Base-by-base conservation (phyloP, 768 basidiomycete species). In the Leccinum fibrillosum region DNA sequence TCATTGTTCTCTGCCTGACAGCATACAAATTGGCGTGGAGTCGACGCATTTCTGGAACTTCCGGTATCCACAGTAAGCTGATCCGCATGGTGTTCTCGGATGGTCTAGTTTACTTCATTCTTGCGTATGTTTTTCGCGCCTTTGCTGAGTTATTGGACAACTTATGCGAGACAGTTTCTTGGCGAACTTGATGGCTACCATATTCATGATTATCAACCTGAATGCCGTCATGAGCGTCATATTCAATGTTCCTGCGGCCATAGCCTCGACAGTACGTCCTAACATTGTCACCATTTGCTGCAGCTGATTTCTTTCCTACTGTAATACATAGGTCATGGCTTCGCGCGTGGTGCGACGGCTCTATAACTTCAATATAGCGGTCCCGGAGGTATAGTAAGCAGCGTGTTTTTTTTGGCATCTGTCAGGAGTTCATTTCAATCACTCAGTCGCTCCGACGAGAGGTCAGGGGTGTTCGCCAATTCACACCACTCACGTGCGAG, bases 91-190 rank as follows among this genome's bases (percentile, higher is more conserved):
- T 91, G 30, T 90, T 89, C 68, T 73, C 79, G 13, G 88, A 90
- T 56, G 88, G 89, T 19, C 71, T 92, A 11, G 82, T 88, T 54
- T 91, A 81, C 73, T 91, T 91, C 74, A 71, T 91, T 60, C 80
- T 91, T 52, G 89, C 89, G 82, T 89, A 63, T 55, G 84, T 76
- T 11, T 35, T 32, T 49, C 5, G 21, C 8, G 1, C 7, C 4
- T 4, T 55, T 21, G 48, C 44, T 54, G 54, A 26, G 70, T 19
- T 77, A 77, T 61, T 58, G 76, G 26, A 13, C 39, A 23, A 39
- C 57, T 63, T 42, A 66, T 34, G n/a, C 12, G n/a, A 4, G 2
- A 3, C 54, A 78, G 77, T 26, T 79, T 80, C 56, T 62, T 77
- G 53, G 72, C 74, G 15, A 79, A 79, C 52, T 19, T 76, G 48